These are phyloP conservation scores for Calonectria ilicicola DNA, from an alignment of 2,329 filamentous ascomycete species.

Conservation along the genomic window DNA sequence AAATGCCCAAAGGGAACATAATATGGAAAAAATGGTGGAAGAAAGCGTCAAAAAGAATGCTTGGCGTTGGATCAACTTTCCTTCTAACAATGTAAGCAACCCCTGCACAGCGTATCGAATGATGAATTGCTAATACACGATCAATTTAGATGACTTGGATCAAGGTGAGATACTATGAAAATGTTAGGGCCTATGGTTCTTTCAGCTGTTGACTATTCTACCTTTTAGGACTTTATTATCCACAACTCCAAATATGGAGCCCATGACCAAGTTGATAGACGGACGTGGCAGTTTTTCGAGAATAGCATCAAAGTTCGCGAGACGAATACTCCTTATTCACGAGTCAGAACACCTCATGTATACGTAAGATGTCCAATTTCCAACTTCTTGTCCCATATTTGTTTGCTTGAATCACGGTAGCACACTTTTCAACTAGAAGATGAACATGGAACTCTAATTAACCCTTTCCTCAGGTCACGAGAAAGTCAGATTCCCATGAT, in stretches of 20 bases:
- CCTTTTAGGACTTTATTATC: neutral
- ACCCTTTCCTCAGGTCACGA: neutral
- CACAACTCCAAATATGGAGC: neutral
- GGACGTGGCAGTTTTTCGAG: neutral
- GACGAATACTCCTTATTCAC: neutral
- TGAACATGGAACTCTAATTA: too few species aligned
- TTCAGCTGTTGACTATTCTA: neutral
- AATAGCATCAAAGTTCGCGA: neutral
- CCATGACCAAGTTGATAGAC: neutral
- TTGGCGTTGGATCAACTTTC: neutral
- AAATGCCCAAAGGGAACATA: neutral
- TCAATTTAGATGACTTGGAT: neutral
- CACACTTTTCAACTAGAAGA: too few species aligned
- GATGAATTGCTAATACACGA: neutral
- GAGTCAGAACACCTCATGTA: neutral
- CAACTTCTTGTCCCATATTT: too few species aligned
- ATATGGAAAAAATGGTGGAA: neutral
- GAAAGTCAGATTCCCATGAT: neutral
- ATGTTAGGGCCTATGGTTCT: too few species aligned
- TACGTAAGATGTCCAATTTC: too few species aligned
- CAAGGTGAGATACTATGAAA: neutral
- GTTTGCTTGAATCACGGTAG: too few species aligned
- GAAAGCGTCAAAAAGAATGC: neutral
- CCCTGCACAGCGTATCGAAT: fast-evolving
- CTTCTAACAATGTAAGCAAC: neutral